Evolutionary conservation across 176 grass and related monocot species (phyloP).

Genomic region (Poa pratensis): DNA sequence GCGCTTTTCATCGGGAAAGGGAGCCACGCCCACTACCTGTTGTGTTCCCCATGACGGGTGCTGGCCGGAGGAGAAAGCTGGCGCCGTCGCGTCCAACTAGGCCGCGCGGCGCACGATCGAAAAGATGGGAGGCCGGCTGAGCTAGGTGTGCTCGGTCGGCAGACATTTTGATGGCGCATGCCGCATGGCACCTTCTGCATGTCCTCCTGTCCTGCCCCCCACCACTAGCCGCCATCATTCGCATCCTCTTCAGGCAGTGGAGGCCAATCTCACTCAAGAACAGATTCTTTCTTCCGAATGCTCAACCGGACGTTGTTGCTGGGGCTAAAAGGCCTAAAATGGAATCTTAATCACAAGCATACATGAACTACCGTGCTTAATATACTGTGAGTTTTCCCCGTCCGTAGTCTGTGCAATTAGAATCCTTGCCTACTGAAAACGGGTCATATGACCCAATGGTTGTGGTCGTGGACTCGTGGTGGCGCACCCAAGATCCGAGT

Average conservation of each 20-base stretch:
- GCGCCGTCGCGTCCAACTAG: constrained; percentile 4
- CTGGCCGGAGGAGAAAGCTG: not conserved
- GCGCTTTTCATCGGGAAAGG: constrained; percentile 38
- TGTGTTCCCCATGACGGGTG: constrained; percentile 24
- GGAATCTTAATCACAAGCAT: no score
- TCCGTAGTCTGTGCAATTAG: no score
- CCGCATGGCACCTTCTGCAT: constrained; percentile 20
- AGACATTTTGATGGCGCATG: constrained; percentile 39
- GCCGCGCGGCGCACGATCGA: not conserved
- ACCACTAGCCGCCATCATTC: constrained; percentile 31
- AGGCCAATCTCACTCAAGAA: not conserved
- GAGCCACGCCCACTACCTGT: constrained; percentile 33
- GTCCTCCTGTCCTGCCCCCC: not conserved
- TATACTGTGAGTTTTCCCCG: no score
- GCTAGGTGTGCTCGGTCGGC: constrained; percentile 24
- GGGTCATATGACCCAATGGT: no score
- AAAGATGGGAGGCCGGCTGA: constrained; percentile 1
- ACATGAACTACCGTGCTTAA: no score
- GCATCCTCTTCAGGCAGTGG: not conserved
- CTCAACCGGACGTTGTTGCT: no score
- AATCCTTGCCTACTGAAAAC: no score
- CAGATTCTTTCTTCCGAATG: no score
- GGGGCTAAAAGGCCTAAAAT: no score
- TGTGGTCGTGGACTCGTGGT: no score
- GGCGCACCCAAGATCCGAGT: no score